Conservation (phyloP, 2,329 filamentous ascomycete species). For the Emydomyces testavorans region DNA sequence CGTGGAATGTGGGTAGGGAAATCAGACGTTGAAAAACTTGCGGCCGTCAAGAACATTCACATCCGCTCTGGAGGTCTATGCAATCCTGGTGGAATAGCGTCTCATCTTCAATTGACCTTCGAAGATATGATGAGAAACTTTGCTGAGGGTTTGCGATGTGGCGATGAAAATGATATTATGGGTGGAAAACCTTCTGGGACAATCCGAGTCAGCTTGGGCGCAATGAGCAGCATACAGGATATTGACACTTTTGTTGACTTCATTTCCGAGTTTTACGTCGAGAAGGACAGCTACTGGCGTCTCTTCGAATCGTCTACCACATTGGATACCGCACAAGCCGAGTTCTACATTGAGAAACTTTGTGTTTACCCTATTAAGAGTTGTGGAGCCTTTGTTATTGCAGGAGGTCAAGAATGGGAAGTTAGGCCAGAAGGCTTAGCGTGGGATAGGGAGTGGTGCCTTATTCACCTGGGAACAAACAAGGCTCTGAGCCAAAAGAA, state of each 20-base stretch:
- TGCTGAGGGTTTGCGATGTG: constrained; percentile 72
- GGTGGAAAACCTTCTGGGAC: constrained; percentile 78
- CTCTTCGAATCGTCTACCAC: neutral
- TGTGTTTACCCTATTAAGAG: constrained; percentile 89
- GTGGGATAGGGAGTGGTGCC: constrained; percentile 95
- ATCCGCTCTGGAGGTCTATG: constrained; percentile 81
- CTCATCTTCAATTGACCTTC: constrained; percentile 58
- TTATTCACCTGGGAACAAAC: constrained; percentile 76
- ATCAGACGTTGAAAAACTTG: constrained; percentile 76
- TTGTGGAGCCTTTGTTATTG: constrained; percentile 67
- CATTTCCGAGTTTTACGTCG: constrained; percentile 55
- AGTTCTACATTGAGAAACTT: constrained; percentile 50
- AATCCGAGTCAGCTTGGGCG: constrained; percentile 73
- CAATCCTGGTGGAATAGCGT: constrained; percentile 77
- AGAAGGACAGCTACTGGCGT: constrained; percentile 23
- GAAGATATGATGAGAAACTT: constrained; percentile 81
- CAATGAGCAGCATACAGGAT: constrained; percentile 73
- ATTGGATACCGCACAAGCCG: constrained; percentile 13
- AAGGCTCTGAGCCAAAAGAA: constrained; percentile 79
- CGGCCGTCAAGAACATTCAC: constrained; percentile 66
- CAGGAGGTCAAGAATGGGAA: constrained; percentile 56
- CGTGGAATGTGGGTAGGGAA: constrained; percentile 65
- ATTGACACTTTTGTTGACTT: constrained; percentile 62
- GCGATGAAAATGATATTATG: constrained; percentile 68
- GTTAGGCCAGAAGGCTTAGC: constrained; percentile 69